Conservation (phyloP, 1,139 yeast genomes). For the Wickerhamomyces sp. region DNA sequence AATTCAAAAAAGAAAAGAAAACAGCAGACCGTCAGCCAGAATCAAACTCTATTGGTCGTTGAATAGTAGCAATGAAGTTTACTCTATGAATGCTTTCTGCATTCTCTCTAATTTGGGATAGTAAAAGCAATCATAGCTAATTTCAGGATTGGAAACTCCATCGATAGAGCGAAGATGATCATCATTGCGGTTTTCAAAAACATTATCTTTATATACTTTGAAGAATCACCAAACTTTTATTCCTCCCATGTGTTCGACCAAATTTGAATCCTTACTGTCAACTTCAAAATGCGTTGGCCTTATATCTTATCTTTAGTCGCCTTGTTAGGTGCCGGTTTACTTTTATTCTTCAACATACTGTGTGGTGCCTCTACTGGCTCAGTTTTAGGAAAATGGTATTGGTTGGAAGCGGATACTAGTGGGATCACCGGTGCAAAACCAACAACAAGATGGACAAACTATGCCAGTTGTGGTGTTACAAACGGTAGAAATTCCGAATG, state of each 20-base stretch:
- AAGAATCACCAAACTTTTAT: not conserved
- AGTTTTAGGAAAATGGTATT: slow-evolving; percentile 55
- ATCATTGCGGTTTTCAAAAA: too few relatives aligned
- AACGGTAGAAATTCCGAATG: slow-evolving; percentile 41
- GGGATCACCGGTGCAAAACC: slow-evolving; percentile 43
- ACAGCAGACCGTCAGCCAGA: too few relatives aligned
- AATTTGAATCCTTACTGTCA: too few relatives aligned
- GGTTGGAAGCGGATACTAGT: slow-evolving; percentile 68
- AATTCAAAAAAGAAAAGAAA: too few relatives aligned
- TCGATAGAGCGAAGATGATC: too few relatives aligned
- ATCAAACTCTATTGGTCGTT: too few relatives aligned
- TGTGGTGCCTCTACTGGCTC: slow-evolving; percentile 51
- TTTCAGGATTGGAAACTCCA: too few relatives aligned
- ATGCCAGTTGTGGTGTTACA: slow-evolving; percentile 51
- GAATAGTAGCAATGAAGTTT: too few relatives aligned
- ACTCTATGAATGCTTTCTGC: too few relatives aligned
- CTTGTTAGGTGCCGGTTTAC: slow-evolving; percentile 36
- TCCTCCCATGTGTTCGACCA: too few relatives aligned
- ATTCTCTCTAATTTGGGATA: too few relatives aligned
- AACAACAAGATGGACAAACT: slow-evolving; percentile 67
- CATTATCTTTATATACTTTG: not conserved
- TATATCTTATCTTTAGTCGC: slow-evolving; percentile 25
- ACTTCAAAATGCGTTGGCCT: slow-evolving; percentile 23
- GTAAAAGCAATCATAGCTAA: too few relatives aligned
- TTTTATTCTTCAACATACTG: slow-evolving; percentile 57